Evolutionary conservation across 257 asterid genomes (phyloP), one percentile per base, ranked within the genome.

Genomic region (Solanum stenotomum): DNA sequence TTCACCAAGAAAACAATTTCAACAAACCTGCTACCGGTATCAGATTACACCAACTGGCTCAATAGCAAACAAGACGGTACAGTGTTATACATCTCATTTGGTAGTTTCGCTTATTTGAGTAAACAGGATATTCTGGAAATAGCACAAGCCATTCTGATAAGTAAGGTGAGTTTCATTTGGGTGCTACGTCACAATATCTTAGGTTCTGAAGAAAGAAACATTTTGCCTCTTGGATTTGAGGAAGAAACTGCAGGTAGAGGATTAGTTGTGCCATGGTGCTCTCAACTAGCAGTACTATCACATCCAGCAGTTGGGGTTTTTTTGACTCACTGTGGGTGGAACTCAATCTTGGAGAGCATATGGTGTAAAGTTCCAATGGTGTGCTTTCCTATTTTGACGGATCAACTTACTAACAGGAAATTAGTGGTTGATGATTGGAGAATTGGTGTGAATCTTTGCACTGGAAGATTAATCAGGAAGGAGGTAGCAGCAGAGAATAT

Each of bases 61-160:
- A 42, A 74, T 84, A 18, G 86, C 81, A 89, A 76, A 59, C 85
- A 83, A 59, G 40, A 33, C 16, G 87, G 86, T 8, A 87, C 91
- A 61, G 91, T 89, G 79, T 46, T 89, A 46, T 89, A 89, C 67
- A 86, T 89, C 65, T 89, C 91, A 16, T 89, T 89, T 44, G 91
- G 91, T 35, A 89, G 91, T 78, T 22, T 82, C 20, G 86, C 67
- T n/a, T 74, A 63, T 5, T 20, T 65, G 63, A 75, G 37, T 40
- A 83, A 87, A 75, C 77, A 44, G 27, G 88, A 35, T 27, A 83
- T 87, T 74, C 52, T 72, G 40, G 91, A 89, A 77, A 89, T 87
- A 29, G 91, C 91, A 44, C 70, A 84, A 16, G 89, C 87, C n/a
- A 37, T 89, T 61, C 25, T 77, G 67, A 85, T 38, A 5, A 89